These are phyloP conservation scores for Aspergillaceae sp. DNA, from an alignment of 2,329 filamentous ascomycete species.

Conservation along the genomic window DNA sequence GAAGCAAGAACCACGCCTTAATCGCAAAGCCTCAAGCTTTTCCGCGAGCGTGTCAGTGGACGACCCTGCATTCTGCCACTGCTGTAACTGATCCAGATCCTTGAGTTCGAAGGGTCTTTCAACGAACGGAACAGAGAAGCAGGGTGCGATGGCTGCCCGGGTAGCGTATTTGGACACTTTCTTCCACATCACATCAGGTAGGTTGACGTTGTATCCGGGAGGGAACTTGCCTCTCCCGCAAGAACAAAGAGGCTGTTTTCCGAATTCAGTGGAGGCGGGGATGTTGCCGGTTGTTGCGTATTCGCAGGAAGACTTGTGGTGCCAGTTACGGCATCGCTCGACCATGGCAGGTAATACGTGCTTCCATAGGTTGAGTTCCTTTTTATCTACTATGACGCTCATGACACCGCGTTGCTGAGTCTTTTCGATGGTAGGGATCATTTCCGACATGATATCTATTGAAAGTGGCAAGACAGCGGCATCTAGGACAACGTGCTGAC, in stretches of 20 bases:
- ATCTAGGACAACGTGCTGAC: slow-evolving; percentile 1
- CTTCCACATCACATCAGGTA: not conserved
- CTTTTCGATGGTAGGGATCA: not conserved
- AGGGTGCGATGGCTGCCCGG: not conserved
- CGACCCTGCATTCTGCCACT: not conserved
- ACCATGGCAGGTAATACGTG: not conserved
- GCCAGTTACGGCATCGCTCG: not conserved
- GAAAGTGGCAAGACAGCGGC: not conserved
- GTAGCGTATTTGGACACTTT: not conserved
- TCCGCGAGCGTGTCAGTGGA: not conserved
- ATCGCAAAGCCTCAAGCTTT: not conserved
- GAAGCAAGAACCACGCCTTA: not conserved
- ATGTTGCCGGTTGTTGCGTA: not conserved
- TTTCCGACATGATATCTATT: not conserved
- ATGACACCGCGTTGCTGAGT: not conserved
- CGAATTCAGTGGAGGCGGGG: not conserved
- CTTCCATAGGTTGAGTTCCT: not conserved
- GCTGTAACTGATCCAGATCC: not conserved
- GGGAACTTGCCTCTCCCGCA: not conserved
- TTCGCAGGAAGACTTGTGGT: not conserved
- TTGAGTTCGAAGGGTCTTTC: not conserved
- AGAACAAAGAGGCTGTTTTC: not conserved
- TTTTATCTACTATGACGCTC: not conserved
- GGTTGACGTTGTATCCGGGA: not conserved
- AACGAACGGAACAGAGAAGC: not conserved